phyloP scores from a whole-genome alignment of 768 basidiomycete genomes.

The Serendipita sp. region DNA sequence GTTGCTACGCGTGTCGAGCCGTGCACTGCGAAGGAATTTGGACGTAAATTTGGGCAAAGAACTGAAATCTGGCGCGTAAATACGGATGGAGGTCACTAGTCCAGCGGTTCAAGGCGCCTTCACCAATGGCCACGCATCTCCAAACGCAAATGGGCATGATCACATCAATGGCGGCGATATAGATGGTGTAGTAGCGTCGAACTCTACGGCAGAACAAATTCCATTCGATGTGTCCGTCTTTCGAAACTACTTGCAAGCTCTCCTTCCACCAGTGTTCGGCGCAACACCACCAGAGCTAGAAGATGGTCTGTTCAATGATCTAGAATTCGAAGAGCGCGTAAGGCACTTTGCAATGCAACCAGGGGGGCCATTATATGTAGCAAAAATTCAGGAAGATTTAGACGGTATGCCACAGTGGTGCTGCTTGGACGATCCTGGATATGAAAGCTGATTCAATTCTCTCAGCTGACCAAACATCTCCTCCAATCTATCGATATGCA shows the following conservation, averaged over 20 bases:
- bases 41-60: too few species aligned
- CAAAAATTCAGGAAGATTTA: constrained; percentile 57
- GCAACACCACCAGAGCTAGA: constrained; percentile 49
- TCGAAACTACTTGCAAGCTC: constrained; percentile 48
- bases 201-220: constrained; percentile 16
- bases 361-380: constrained; percentile 66
- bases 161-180: constrained; percentile 8
- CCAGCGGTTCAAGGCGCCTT: neutral
- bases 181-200: constrained; percentile 5
- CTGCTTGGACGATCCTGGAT: neutral
- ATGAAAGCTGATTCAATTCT: constrained; percentile 6
- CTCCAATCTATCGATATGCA: constrained; percentile 47
- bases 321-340: constrained; percentile 61
- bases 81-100: neutral
- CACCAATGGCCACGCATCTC: constrained; percentile 3
- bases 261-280: constrained; percentile 75
- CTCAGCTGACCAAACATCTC: constrained; percentile 35
- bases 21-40: too few species aligned
- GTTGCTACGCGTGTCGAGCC: too few species aligned
- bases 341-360: constrained; percentile 60
- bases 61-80: too few species aligned
- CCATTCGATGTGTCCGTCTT: constrained; percentile 59
- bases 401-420: constrained; percentile 37
- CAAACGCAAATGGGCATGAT: neutral
- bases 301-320: constrained; percentile 43